Evolutionary conservation across 345 rosid species (phyloP).

Genomic region (Carallia brachiata): DNA sequence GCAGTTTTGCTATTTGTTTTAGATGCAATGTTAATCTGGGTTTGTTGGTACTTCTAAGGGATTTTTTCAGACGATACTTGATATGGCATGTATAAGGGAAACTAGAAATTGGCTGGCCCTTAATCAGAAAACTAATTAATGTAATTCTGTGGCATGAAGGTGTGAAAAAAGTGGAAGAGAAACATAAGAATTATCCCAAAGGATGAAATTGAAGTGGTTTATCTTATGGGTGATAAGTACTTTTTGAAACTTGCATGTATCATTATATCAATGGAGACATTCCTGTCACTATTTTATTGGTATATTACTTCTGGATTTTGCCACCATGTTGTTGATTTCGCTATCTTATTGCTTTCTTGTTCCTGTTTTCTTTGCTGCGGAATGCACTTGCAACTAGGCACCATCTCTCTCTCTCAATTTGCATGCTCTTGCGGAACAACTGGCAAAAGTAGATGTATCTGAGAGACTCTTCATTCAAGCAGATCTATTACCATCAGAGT

Average conservation of each 20-base stretch:
- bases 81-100: background rate
- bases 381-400: constrained; percentile 34
- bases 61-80: too few relatives aligned
- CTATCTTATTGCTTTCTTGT: background rate
- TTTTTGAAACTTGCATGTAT: background rate
- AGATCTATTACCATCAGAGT: constrained; percentile 60
- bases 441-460: constrained; percentile 60
- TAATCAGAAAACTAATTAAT: background rate
- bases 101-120: background rate
- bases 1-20: too few relatives aligned
- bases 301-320: background rate
- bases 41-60: too few relatives aligned
- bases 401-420: constrained; percentile 64
- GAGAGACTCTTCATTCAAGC: constrained; percentile 69
- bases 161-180: background rate
- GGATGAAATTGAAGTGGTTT: background rate
- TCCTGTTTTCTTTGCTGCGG: constrained; percentile 1
- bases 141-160: background rate
- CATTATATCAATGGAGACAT: background rate
- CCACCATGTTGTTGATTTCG: background rate
- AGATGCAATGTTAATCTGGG: too few relatives aligned
- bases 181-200: background rate
- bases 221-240: background rate
- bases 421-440: constrained; percentile 56
- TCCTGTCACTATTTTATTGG: background rate